Conservation (phyloP, 176 grass and related monocot genomes). For the Aegilops longissima region DNA sequence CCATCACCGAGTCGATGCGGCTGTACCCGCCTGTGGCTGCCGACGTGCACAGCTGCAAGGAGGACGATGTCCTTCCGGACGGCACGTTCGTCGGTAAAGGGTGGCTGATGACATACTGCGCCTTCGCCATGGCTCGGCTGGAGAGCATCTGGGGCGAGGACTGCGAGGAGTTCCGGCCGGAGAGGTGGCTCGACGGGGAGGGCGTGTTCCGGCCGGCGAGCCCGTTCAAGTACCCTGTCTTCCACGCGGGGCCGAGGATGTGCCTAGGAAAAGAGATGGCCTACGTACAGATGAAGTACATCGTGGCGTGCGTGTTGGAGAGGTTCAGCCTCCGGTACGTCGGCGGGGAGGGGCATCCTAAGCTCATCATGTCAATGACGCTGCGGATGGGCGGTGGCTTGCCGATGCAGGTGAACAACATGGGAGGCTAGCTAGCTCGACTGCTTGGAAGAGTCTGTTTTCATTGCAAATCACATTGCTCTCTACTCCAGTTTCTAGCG, state of each 20-base stretch:
- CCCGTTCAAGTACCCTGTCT: conserved; percentile 41
- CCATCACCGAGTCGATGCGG: conserved; percentile 65
- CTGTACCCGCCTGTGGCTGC: conserved; percentile 55
- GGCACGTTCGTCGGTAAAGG: conserved; percentile 47
- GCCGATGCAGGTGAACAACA: conserved; percentile 35
- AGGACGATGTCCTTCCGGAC: conserved; percentile 51
- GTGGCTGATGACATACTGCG: conserved; percentile 37
- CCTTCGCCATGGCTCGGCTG: conserved; percentile 40
- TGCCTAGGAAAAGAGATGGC: conserved; percentile 34
- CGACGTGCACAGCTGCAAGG: conserved; percentile 42
- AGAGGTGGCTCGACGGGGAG: conserved; percentile 52
- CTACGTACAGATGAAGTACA: too few species aligned
- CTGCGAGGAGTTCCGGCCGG: conserved; percentile 46
- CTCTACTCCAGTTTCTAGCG: too few species aligned
- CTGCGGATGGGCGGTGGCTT: conserved; percentile 58
- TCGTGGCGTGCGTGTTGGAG: conserved; percentile 42
- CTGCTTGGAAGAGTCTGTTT: too few species aligned
- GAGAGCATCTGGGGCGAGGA: conserved; percentile 52
- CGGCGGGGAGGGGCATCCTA: conserved; percentile 18
- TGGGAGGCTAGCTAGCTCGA: not conserved
- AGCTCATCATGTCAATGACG: conserved; percentile 44
- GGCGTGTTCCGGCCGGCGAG: conserved; percentile 52
- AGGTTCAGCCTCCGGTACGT: conserved; percentile 32
- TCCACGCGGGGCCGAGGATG: conserved; percentile 53
- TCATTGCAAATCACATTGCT: too few species aligned